phyloP scores from a whole-genome alignment of 2,329 filamentous ascomycete genomes.

The Fusarium staphyleae region DNA sequence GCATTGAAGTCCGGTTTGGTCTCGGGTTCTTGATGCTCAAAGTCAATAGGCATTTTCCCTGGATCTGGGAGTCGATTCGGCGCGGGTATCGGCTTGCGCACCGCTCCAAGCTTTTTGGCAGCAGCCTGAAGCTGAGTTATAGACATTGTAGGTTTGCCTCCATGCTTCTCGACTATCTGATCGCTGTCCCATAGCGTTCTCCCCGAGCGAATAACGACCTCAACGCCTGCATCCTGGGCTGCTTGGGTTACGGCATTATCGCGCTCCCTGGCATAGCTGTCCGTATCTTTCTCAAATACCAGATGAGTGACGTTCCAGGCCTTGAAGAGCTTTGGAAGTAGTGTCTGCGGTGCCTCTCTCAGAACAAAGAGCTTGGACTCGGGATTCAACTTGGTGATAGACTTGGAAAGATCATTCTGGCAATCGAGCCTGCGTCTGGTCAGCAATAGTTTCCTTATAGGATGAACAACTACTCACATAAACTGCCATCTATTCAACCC shows the following conservation, averaged over 20 bases:
- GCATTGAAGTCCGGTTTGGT: slow-evolving; percentile 66
- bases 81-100: slow-evolving; percentile 66
- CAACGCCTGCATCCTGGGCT: slow-evolving; percentile 70
- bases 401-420: slow-evolving; percentile 72
- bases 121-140: slow-evolving; percentile 71
- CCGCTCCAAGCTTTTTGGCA: slow-evolving; percentile 66
- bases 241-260: slow-evolving; percentile 65
- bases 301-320: slow-evolving; percentile 77
- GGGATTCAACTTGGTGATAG: slow-evolving; percentile 72
- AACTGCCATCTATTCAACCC: slow-evolving; percentile 79
- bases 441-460: background rate
- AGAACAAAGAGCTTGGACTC: slow-evolving; percentile 76
- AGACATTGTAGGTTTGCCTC: slow-evolving; percentile 76
- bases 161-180: slow-evolving; percentile 69
- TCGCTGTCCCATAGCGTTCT: slow-evolving; percentile 79
- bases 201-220: slow-evolving; percentile 70
- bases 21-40: slow-evolving; percentile 62
- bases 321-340: slow-evolving; percentile 76
- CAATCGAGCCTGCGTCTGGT: slow-evolving; percentile 66
- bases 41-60: slow-evolving; percentile 65
- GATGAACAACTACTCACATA: slow-evolving; percentile 51
- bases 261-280: slow-evolving; percentile 71
- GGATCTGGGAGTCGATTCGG: slow-evolving; percentile 69
- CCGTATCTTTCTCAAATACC: slow-evolving; percentile 81
- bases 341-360: slow-evolving; percentile 73